Evolutionary conservation across 176 grass and related monocot species (phyloP).

Genomic region (Saccharum officinarum): DNA sequence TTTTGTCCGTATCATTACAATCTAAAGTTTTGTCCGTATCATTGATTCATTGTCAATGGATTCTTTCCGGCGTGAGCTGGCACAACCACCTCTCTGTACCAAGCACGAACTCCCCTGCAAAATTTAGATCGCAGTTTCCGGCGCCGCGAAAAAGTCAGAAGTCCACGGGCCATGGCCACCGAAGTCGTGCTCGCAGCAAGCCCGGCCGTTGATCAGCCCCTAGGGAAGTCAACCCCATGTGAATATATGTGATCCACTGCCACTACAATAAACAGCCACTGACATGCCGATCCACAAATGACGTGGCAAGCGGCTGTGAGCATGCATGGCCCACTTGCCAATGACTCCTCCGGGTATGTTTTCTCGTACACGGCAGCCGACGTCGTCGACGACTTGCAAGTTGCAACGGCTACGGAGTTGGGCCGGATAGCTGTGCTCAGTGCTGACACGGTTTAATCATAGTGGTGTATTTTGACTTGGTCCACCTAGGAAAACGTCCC

Average conservation of each 20-base stretch:
- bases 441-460: not conserved
- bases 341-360: not conserved
- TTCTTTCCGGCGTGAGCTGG: not conserved
- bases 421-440: not conserved
- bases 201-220: not conserved
- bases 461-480: too few relatives aligned
- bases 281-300: not conserved
- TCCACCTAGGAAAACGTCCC: too few relatives aligned
- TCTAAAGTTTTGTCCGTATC: too few relatives aligned
- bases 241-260: not conserved
- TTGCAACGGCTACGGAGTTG: not conserved
- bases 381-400: not conserved
- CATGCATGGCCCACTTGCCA: not conserved
- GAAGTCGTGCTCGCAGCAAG: not conserved
- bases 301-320: not conserved
- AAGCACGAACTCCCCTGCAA: not conserved
- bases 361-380: not conserved
- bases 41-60: not conserved
- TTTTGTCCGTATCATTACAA: too few relatives aligned
- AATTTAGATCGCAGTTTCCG: not conserved
- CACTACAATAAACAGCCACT: not conserved
- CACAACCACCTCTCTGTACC: too few relatives aligned
- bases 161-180: not conserved
- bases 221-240: slow-evolving; percentile 26
- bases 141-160: slow-evolving; percentile 2